Conservation (phyloP, 2,329 filamentous ascomycete species). For the Chalaropsis thielavioides region DNA sequence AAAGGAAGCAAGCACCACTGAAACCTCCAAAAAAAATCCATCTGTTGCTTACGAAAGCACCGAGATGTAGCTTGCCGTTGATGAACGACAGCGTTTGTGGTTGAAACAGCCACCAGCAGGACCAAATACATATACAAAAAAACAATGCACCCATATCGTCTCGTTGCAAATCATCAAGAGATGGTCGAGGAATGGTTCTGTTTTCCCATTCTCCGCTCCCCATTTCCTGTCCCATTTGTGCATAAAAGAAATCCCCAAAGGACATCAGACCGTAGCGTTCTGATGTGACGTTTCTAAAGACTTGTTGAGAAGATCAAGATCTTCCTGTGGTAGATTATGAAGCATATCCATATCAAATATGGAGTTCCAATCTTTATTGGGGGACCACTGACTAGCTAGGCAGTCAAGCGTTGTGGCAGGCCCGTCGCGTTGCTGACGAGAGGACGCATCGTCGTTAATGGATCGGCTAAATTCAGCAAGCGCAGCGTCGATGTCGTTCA, state of each 20-base stretch:
- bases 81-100: background rate
- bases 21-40: background rate
- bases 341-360: constrained; percentile 10
- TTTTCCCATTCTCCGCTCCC: background rate
- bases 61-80: background rate
- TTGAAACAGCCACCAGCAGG: background rate
- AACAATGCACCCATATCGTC: background rate
- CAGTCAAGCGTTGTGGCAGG: background rate
- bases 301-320: background rate
- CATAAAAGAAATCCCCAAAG: background rate
- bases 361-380: constrained; percentile 11
- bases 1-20: background rate
- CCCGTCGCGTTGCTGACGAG: background rate
- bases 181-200: background rate
- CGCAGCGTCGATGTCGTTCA: constrained; percentile 17
- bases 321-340: background rate
- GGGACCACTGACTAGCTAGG: constrained; percentile 11
- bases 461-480: constrained; percentile 15
- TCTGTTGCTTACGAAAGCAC: background rate
- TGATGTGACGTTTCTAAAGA: background rate
- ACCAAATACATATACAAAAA: background rate
- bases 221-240: background rate
- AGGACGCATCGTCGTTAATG: background rate
- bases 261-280: background rate
- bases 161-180: background rate